phyloP scores from a whole-genome alignment of 1,139 yeast genomes.

The Kodamaea anthophila region DNA sequence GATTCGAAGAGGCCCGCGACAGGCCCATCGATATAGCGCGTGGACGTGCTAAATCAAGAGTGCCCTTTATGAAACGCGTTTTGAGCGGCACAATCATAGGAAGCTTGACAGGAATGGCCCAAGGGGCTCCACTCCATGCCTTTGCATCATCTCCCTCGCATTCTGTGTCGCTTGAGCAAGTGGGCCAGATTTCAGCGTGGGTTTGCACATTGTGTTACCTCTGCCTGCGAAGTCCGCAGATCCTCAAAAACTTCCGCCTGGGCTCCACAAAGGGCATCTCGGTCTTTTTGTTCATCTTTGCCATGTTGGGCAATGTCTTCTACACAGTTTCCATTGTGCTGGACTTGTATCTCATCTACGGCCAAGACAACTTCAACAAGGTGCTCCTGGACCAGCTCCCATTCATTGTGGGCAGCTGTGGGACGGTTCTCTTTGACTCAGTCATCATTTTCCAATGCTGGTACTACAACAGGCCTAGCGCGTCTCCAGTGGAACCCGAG shows the following conservation, averaged over 20 bases:
- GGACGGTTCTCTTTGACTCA: constrained; percentile 31
- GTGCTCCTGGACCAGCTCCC: constrained; percentile 28
- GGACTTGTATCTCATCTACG: constrained; percentile 20
- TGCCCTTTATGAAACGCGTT: constrained; percentile 9
- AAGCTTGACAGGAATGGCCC: constrained; percentile 3
- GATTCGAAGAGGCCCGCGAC: constrained; percentile 9
- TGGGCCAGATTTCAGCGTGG: constrained; percentile 72
- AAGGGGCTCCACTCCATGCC: background rate
- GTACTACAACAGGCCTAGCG: constrained; percentile 14
- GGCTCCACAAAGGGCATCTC: constrained; percentile 35
- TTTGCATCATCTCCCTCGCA: background rate
- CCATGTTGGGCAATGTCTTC: constrained; percentile 32
- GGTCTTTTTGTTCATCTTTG: constrained; percentile 29
- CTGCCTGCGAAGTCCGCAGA: constrained; percentile 87
- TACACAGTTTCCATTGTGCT: constrained; percentile 28
- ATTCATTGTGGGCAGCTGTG: constrained; percentile 31
- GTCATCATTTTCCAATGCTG: constrained; percentile 30
- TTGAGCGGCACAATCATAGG: constrained; percentile 12
- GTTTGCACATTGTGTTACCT: constrained; percentile 76
- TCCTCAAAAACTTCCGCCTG: constrained; percentile 29
- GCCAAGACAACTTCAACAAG: constrained; percentile 2
- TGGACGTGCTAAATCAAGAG: constrained; percentile 2
- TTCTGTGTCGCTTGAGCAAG: constrained; percentile 5
- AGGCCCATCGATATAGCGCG: constrained; percentile 5
- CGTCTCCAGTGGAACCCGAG: constrained; percentile 1